Base-by-base conservation (phyloP, 352 stramenopile species). In the Phytophthora citrophthora region DNA sequence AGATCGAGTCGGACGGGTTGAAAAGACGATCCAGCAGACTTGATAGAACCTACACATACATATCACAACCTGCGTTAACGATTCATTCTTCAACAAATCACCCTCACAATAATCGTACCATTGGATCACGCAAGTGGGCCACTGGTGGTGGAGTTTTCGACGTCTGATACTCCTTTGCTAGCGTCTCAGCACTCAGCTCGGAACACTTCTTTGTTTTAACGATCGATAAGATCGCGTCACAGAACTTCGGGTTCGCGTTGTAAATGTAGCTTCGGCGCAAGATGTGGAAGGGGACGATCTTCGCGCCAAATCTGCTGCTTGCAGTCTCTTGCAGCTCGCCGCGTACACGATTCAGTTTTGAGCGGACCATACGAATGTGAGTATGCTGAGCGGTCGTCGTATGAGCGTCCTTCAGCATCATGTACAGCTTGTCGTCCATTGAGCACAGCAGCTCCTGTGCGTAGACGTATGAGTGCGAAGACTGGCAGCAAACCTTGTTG, bases 401-500 rank as follows among this genome's bases (percentile, higher is more conserved):
- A 0, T 59, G 32, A 10, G 61, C 26, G 43, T 84, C 62, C 26
- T 75, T 75, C 34, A 91, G 79, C 24, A 92, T 72, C 7, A 60
- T 36, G 46, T 79, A 89, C 24, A 94, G 57, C 46, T 93, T 85
- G 60, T 81, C 70, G 52, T 94, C 86, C 43, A 94, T 81, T 7
- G 78, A 76, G 50, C 79, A 89, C 1, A 96, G 62, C 16, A 94
- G 60, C 55, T 94, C 84, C 57, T 93, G 75, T 0, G 86, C 79
- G 52, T 94, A 96, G 26, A 93, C 54, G 49, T 90, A 94, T 47
- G 86, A 96, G 58, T 94, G 91, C 13, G 83, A 83, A 2, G 88
- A 93, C 55, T 96, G 88, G 34, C 81, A 93, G 65, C 88, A 94
- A 20, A 94, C 83, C 57, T 94, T 96, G 44, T 88, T 88, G 2